These are phyloP conservation scores for Harrya chromipes DNA, from an alignment of 768 basidiomycete species.

Conservation along the genomic window DNA sequence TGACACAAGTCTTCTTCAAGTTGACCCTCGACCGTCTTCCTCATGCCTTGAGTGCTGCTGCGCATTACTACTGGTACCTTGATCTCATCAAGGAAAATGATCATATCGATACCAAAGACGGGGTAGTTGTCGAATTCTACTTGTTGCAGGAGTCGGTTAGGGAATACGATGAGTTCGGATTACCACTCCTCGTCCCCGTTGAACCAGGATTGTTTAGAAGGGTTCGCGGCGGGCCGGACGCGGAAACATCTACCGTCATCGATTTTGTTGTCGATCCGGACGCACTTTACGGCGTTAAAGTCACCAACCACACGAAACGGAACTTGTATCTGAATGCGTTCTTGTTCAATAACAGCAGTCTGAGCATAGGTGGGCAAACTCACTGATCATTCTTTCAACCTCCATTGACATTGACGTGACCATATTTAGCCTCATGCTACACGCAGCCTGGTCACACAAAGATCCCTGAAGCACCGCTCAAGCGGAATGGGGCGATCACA, in stretches of 20 bases:
- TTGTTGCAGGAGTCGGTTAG: background rate
- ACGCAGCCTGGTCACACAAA: background rate
- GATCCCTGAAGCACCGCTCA: constrained; percentile 8
- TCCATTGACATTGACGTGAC: background rate
- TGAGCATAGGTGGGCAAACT: constrained; percentile 31
- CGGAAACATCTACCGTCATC: constrained; percentile 2
- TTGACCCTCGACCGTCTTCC: background rate
- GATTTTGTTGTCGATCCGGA: constrained; percentile 23
- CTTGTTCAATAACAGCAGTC: constrained; percentile 41
- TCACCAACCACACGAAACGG: constrained; percentile 7
- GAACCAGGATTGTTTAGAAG: constrained; percentile 4
- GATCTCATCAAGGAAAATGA: constrained; percentile 4
- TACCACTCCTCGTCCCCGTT: background rate
- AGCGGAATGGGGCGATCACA: constrained; percentile 14
- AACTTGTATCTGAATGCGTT: constrained; percentile 39
- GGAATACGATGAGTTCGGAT: constrained; percentile 1
- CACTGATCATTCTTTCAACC: background rate
- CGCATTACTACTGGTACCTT: constrained; percentile 24
- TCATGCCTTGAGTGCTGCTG: constrained; percentile 10
- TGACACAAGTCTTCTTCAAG: background rate
- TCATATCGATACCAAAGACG: background rate
- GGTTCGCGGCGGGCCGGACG: background rate
- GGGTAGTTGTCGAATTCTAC: constrained; percentile 14
- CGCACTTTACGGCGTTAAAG: constrained; percentile 32
- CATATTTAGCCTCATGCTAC: constrained; percentile 8